Base-by-base conservation (phyloP, 129 eudicot species). In the Scalesia atractyloides region DNA sequence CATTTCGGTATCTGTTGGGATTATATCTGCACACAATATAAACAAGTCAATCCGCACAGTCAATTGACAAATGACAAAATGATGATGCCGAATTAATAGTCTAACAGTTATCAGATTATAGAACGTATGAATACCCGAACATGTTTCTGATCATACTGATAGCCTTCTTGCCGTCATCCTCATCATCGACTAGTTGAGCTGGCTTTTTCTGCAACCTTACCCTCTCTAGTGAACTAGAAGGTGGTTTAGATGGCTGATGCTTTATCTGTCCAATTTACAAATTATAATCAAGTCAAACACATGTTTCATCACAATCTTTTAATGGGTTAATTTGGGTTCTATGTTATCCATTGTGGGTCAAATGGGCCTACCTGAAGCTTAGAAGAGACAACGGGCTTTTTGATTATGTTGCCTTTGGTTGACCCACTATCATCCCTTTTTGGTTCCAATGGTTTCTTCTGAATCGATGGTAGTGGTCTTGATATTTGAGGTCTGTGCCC, bases 121-220 rank as follows among this genome's bases (percentile, higher is more conserved):
- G 30, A 56, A 62, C 3, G 73, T 73, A 22, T 49, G 41, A 16
- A 1, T 84, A 92, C 98, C 92, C 52, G n/a, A 87, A 85, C 92
- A 93, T 87, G 56, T 58, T 73, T 81, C 96, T 83, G 68, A 92
- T 92, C 85, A 79, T 77, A 71, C 70, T 65, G 36, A 86, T 77
- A 14, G 84, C 85, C 3, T 85, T 72, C 9, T 49, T 86, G 36
- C 34, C 91, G 19, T 81, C 92, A 9, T 77, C 86, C 0, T 75
- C 87, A 1, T 77, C 82, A 67, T 76, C 84, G 19, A 73, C 50
- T 3, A 69, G 73, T 50, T 63, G 85, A 12, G 63, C 73, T 51
- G 96, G 92, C 78, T 83, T 86, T 74, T 82, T 84, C 74, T 78
- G 87, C 39, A 58, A 76, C 53, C 81, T 84, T 41, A 82, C 72